Percentiles rank a stretch among this genome's conserved stretches.
Conservation (phyloP, 345 rosid genomes). For the Lepidium africanum region DNA sequence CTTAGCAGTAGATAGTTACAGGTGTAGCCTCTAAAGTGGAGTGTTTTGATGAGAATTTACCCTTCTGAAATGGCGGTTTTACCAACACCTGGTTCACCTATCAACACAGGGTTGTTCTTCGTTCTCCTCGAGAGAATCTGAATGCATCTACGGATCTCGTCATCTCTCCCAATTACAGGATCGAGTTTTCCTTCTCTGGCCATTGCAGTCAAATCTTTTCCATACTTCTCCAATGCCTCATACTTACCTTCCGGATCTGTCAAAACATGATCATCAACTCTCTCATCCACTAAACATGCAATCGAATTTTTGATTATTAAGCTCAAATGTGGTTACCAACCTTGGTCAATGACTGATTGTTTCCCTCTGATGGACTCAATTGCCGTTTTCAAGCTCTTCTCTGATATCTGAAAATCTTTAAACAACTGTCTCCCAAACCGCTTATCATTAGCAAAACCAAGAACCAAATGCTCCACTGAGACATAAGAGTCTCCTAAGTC, state of each 20-base stretch:
- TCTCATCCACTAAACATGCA: neutral
- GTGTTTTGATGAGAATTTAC: conserved; percentile 30
- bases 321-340: conserved; percentile 22
- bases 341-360: conserved; percentile 97
- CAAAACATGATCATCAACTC: conserved; percentile 1
- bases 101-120: conserved; percentile 95
- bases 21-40: neutral
- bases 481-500: conserved; percentile 86
- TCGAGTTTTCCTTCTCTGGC: conserved; percentile 94
- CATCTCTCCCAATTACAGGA: conserved; percentile 98
- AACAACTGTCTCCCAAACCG: conserved; percentile 90
- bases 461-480: conserved; percentile 97
- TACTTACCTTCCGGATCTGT: conserved; percentile 98
- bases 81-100: conserved; percentile 99
- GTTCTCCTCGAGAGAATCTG: conserved; percentile 98
- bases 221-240: conserved; percentile 92
- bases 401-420: conserved; percentile 71
- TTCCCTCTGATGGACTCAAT: conserved; percentile 89
- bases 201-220: conserved; percentile 97
- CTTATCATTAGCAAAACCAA: conserved; percentile 65
- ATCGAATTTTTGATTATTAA: neutral
- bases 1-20: neutral
- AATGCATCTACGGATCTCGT: conserved; percentile 96
- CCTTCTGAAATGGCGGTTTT: conserved; percentile 99
- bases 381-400: conserved; percentile 61